Evolutionary conservation across 176 grass and related monocot genomes (phyloP).

Genomic region (Melocanna baccifera): DNA sequence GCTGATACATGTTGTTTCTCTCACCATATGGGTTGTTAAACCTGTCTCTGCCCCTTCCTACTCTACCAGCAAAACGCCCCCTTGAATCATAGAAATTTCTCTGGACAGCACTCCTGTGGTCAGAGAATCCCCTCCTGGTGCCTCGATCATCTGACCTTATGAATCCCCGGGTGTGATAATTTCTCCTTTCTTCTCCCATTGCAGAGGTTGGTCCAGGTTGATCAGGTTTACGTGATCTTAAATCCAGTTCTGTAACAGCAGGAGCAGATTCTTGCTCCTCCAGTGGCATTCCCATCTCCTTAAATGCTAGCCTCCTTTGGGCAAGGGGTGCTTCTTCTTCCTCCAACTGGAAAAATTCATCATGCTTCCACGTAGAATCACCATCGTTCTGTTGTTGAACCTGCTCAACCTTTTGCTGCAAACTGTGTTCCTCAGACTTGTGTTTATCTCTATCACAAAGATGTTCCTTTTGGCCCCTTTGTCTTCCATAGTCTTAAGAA

Average conservation of each 20-base stretch:
- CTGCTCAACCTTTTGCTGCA: constrained; percentile 36
- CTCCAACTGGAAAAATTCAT: constrained; percentile 66
- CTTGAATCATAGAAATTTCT: constrained; percentile 55
- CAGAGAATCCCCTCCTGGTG: constrained; percentile 48
- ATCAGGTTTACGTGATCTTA: constrained; percentile 30
- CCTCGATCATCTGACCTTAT: constrained; percentile 44
- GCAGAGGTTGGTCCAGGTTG: constrained; percentile 33
- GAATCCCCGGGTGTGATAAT: constrained; percentile 31
- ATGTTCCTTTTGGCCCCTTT: constrained; percentile 50
- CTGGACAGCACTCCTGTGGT: constrained; percentile 43
- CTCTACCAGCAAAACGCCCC: constrained; percentile 55
- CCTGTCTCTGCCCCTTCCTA: constrained; percentile 55
- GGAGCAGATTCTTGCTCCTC: constrained; percentile 44
- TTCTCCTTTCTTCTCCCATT: constrained; percentile 55
- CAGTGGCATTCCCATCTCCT: constrained; percentile 40
- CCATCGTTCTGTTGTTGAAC: constrained; percentile 30
- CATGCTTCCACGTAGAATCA: constrained; percentile 59
- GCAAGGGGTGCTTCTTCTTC: constrained; percentile 35
- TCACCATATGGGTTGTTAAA: constrained; percentile 36
- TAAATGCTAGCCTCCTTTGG: constrained; percentile 56
- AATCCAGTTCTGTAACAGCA: constrained; percentile 21
- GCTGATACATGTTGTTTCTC: constrained; percentile 33
- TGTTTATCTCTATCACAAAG: constrained; percentile 37
- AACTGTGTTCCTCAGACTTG: constrained; percentile 23
- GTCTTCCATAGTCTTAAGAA: constrained; percentile 56